Evolutionary conservation across 1,139 yeast genomes (phyloP).

Genomic region (Eremothecium cymbalariae): DNA sequence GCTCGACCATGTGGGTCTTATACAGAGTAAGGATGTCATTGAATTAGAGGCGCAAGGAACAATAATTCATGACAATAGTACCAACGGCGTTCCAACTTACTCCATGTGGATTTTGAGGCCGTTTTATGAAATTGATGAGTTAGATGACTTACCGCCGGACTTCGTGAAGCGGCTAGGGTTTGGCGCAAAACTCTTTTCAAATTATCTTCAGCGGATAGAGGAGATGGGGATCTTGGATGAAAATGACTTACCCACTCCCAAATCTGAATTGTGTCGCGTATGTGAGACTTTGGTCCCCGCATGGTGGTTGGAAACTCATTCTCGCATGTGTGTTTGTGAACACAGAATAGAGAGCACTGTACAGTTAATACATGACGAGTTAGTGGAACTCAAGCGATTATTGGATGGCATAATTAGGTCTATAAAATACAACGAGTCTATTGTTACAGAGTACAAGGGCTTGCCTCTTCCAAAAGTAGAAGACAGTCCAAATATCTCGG

Average conservation of each 20-base stretch:
- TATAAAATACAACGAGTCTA: constrained; percentile 6
- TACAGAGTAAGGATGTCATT: constrained; percentile 48
- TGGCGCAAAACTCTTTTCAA: constrained; percentile 77
- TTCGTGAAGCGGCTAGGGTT: constrained; percentile 72
- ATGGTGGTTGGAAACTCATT: constrained; percentile 94
- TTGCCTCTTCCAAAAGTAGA: constrained; percentile 39
- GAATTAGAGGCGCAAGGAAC: constrained; percentile 94
- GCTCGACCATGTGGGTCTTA: constrained; percentile 44
- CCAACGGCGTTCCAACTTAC: constrained; percentile 55
- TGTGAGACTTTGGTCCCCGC: constrained; percentile 90
- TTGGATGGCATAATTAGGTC: constrained; percentile 28
- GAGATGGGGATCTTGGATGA: constrained; percentile 56
- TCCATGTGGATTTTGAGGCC: constrained; percentile 93
- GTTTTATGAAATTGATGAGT: constrained; percentile 49
- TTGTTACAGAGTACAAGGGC: constrained; percentile 49
- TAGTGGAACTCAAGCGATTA: constrained; percentile 62
- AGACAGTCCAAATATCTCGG: too few species aligned
- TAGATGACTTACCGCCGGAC: constrained; percentile 58
- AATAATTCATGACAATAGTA: constrained; percentile 59
- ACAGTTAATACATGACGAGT: constrained; percentile 67
- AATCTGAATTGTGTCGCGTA: constrained; percentile 74
- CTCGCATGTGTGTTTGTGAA: constrained; percentile 79
- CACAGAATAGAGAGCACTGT: constrained; percentile 76
- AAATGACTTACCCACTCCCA: constrained; percentile 63
- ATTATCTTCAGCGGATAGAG: constrained; percentile 57